A percentile compares a stretch with the other conserved stretches of the same genome.
phyloP scores from a whole-genome alignment of 176 grass and related monocot genomes.

The Oryza rufipogon region DNA sequence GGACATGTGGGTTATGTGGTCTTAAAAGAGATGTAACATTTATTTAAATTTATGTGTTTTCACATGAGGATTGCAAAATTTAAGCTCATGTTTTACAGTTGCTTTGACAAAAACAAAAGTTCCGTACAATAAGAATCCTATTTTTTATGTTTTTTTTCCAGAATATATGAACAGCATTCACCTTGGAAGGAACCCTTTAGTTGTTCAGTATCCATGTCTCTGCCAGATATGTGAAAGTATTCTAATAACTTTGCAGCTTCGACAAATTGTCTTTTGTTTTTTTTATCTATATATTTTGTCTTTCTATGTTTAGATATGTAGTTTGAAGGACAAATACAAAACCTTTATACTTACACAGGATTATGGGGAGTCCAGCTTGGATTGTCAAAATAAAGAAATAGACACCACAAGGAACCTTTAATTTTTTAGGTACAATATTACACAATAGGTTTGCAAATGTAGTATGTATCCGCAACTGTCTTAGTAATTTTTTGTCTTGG shows the following conservation, averaged over 20 bases:
- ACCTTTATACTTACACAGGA: no score
- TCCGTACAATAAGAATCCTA: background rate
- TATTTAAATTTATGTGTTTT: background rate
- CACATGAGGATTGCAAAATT: background rate
- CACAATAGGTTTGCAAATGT: no score
- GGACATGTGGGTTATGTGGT: background rate
- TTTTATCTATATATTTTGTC: background rate
- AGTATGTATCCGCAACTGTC: no score
- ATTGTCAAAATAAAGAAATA: no score
- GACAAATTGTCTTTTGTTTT: no score
- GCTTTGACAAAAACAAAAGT: background rate
- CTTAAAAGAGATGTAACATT: background rate
- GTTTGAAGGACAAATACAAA: no score
- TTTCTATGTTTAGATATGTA: conserved; percentile 1
- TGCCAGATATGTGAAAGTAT: background rate
- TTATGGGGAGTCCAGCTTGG: no score
- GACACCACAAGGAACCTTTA: no score
- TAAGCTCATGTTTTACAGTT: background rate
- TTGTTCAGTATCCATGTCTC: background rate
- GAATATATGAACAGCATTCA: background rate
- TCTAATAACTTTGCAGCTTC: background rate
- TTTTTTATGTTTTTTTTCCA: background rate
- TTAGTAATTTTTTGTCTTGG: background rate
- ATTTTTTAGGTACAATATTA: no score
- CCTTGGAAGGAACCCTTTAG: background rate